Conservation (phyloP, 257 asterid species). For the Sherardia arvensis region DNA sequence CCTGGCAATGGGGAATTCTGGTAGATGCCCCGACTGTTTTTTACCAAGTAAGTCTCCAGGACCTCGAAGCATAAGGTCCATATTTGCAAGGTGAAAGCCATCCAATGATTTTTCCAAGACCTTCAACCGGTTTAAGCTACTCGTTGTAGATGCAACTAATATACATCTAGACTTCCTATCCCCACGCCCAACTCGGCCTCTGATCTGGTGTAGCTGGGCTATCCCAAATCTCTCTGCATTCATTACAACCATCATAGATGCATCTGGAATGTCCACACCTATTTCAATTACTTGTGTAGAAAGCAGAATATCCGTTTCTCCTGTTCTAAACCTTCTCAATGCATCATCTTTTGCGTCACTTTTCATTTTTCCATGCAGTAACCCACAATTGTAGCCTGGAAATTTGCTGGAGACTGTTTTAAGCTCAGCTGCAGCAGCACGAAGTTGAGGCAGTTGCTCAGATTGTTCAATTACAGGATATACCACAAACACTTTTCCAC, state of each 20-base stretch:
- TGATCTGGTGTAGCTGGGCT: slow-evolving; percentile 84
- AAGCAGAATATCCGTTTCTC: slow-evolving; percentile 71
- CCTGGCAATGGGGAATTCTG: slow-evolving; percentile 89
- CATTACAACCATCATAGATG: slow-evolving; percentile 98
- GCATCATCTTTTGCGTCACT: slow-evolving; percentile 80
- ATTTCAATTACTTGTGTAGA: slow-evolving; percentile 91
- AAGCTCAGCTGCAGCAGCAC: slow-evolving; percentile 77
- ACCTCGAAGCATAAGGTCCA: slow-evolving; percentile 88
- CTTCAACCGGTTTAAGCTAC: slow-evolving; percentile 65
- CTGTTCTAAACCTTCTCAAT: slow-evolving; percentile 50
- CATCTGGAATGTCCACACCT: slow-evolving; percentile 94
- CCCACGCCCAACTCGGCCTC: slow-evolving; percentile 96
- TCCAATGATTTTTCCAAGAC: slow-evolving; percentile 72
- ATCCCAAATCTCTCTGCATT: slow-evolving; percentile 92
- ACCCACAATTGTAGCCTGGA: slow-evolving; percentile 52
- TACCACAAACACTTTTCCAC: slow-evolving; percentile 76
- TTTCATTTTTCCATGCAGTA: slow-evolving; percentile 86
- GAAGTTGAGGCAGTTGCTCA: slow-evolving; percentile 89
- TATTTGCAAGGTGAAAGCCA: slow-evolving; percentile 78
- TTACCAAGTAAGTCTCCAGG: slow-evolving; percentile 96
- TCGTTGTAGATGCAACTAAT: slow-evolving; percentile 42
- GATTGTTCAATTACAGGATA: slow-evolving; percentile 83
- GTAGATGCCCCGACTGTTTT: slow-evolving; percentile 91
- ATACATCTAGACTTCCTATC: slow-evolving; percentile 71
- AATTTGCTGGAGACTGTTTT: slow-evolving; percentile 56